Evolutionary conservation across 306 rosid genomes (phyloP).

Genomic region (Rosa lucieae): DNA sequence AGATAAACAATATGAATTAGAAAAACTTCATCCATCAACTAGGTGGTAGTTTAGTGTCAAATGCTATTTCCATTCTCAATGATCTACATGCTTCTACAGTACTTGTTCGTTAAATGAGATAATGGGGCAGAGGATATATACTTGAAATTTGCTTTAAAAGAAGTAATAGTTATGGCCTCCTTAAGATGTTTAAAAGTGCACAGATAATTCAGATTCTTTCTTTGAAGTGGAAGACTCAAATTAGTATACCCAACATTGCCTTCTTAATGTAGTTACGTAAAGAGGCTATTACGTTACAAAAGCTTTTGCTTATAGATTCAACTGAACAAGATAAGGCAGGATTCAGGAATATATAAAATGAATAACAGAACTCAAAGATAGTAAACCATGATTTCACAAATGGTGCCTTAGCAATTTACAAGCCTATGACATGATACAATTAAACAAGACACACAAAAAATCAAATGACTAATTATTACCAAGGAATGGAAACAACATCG

Average conservation of each 20-base stretch:
- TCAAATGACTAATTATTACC: slow-evolving; percentile 19
- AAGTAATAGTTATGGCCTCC: neutral
- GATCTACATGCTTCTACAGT: slow-evolving; percentile 3
- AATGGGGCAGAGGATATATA: neutral
- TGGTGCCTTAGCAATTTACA: neutral
- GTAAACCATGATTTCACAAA: neutral
- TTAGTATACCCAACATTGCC: neutral
- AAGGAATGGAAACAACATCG: slow-evolving; percentile 19
- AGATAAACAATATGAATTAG: slow-evolving; percentile 7
- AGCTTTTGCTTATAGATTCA: neutral
- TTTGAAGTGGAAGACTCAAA: neutral
- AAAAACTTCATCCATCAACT: slow-evolving; percentile 9
- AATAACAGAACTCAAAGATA: neutral
- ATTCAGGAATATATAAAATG: neutral
- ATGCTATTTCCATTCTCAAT: neutral
- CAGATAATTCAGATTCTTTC: neutral
- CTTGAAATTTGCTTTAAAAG: neutral
- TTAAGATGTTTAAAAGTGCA: neutral
- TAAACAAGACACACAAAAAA: neutral
- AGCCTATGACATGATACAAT: neutral
- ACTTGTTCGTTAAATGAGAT: neutral
- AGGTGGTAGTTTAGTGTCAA: neutral
- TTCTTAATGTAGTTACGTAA: neutral
- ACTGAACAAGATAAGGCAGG: neutral
- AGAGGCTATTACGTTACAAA: neutral